Conservation (phyloP, 345 rosid species). For the Sonneratia alba region DNA sequence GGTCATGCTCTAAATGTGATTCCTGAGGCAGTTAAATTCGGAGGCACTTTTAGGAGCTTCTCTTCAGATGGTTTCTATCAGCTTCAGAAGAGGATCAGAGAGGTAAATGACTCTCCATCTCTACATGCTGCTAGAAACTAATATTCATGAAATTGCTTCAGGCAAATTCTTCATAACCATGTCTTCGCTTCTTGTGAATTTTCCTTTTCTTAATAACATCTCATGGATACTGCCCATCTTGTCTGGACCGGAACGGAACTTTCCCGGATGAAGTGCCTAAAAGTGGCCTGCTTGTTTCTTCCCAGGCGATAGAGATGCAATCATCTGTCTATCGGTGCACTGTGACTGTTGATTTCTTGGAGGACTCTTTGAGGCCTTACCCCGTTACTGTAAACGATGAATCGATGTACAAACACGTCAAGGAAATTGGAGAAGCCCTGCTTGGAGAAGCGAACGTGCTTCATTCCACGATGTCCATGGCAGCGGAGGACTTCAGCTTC, state of each 20-base stretch:
- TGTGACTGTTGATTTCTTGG: constrained; percentile 40
- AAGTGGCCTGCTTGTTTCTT: neutral
- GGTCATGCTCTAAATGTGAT: constrained; percentile 37
- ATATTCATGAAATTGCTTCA: too few species aligned
- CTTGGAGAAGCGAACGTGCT: constrained; percentile 37
- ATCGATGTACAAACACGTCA: constrained; percentile 32
- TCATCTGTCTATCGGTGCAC: constrained; percentile 37
- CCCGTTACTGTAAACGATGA: constrained; percentile 40
- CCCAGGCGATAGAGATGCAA: constrained; percentile 34
- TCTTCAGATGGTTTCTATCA: constrained; percentile 27
- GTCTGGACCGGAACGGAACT: neutral
- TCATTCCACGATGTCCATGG: constrained; percentile 27
- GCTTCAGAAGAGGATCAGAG: constrained; percentile 31
- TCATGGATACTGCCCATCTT: neutral
- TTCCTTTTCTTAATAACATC: too few species aligned
- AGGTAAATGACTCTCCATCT: constrained; percentile 20
- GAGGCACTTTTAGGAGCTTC: constrained; percentile 44
- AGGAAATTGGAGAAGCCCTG: constrained; percentile 28
- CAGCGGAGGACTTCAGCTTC: constrained; percentile 58
- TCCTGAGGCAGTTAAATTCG: constrained; percentile 35
- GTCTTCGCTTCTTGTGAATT: too few species aligned
- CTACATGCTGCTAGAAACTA: too few species aligned
- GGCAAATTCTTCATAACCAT: too few species aligned
- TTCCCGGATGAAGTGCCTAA: too few species aligned
- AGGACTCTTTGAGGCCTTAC: constrained; percentile 29